Evolutionary conservation across 208 protist genomes (phyloP).

Genomic region (Porcisia hertigi): DNA sequence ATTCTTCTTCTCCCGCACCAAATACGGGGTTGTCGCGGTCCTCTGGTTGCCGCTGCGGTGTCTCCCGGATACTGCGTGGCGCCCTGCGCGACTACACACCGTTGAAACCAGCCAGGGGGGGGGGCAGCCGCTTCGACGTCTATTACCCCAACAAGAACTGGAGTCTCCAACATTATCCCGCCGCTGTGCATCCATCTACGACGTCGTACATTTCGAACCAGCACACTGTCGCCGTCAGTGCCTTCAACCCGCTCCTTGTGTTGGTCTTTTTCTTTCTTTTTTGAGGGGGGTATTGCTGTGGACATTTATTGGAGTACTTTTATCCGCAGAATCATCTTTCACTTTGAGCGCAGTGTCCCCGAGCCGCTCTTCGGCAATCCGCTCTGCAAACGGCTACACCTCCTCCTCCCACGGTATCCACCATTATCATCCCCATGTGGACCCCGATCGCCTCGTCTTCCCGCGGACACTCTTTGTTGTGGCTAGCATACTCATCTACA

Average conservation of each 20-base stretch:
- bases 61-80: conserved; percentile 43
- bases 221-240: conserved; percentile 23
- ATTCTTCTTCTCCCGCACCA: conserved; percentile 56
- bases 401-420: conserved; percentile 53
- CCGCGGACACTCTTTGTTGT: conserved; percentile 45
- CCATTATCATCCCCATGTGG: conserved; percentile 58
- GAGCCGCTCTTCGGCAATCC: conserved; percentile 35
- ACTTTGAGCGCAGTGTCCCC: conserved; percentile 40
- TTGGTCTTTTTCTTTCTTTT: conserved; percentile 33
- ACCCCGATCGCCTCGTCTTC: conserved; percentile 58
- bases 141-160: conserved; percentile 46
- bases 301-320: conserved; percentile 46
- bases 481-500: conserved; percentile 38
- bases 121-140: conserved; percentile 32
- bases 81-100: conserved; percentile 40
- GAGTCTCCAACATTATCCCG: conserved; percentile 42
- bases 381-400: conserved; percentile 41
- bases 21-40: conserved; percentile 42
- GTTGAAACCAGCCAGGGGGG: conserved; percentile 6
- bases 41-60: conserved; percentile 47
- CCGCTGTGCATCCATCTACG: conserved; percentile 9
- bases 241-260: conserved; percentile 34
- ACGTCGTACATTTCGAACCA: conserved; percentile 20
- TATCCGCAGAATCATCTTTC: conserved; percentile 56
- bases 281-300: conserved; percentile 43